Percentiles rank a stretch among this genome's conserved stretches.
These are phyloP conservation scores for Dictyostelium firmibasis DNA, from an alignment of 78 protist species.

Conservation along the genomic window DNA sequence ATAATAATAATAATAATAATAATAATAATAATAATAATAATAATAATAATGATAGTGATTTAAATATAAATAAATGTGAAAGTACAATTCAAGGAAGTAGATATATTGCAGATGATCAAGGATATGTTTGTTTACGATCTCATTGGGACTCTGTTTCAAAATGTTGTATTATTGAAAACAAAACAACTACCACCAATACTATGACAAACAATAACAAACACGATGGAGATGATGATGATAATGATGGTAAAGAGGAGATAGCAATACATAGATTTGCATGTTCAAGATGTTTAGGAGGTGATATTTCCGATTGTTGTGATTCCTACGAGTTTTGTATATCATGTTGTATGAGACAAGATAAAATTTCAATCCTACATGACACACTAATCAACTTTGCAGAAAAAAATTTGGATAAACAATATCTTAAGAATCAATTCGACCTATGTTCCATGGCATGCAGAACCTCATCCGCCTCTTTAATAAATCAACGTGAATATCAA, in stretches of 20 bases:
- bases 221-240: not conserved
- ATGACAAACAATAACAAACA: not conserved
- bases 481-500: slow-evolving; percentile 64
- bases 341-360: slow-evolving; percentile 66
- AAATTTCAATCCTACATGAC: not conserved
- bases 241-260: not conserved
- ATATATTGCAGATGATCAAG: slow-evolving; percentile 58
- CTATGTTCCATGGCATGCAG: slow-evolving; percentile 45
- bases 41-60: not conserved
- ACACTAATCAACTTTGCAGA: not conserved
- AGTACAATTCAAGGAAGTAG: slow-evolving; percentile 53
- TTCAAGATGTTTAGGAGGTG: not conserved
- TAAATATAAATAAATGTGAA: not conserved
- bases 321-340: slow-evolving; percentile 57
- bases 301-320: slow-evolving; percentile 27
- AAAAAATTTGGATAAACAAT: not conserved
- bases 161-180: slow-evolving; percentile 11
- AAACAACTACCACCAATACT: not conserved
- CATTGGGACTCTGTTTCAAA: not conserved
- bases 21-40: not conserved
- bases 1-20: not conserved
- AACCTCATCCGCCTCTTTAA: slow-evolving; percentile 42
- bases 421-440: slow-evolving; percentile 32
- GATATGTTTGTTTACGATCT: slow-evolving; percentile 11
- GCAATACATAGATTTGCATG: slow-evolving; percentile 3